Base-by-base conservation (phyloP, 2,329 filamentous ascomycete genomes). In the Cytospora piceicola region DNA sequence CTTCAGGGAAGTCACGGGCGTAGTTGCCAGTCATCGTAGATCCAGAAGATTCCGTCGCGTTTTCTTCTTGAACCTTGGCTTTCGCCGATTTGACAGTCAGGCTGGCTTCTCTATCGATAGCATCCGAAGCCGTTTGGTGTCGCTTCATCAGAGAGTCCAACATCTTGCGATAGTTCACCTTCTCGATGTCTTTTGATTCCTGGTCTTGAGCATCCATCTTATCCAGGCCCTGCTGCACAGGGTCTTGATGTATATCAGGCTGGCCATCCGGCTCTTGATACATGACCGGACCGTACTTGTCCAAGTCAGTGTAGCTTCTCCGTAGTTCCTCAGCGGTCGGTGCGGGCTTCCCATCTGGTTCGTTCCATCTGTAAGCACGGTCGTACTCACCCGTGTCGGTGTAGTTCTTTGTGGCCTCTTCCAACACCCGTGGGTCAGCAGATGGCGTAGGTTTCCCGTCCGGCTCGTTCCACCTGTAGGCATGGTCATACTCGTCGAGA, bases 1-100 rank as follows among this genome's bases (percentile, higher is more conserved):
- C 82, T 65, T 85, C 82, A 0, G 83, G 81, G 65, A 85, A 85
- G 70, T 85, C 83, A 36, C 78, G 79, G 11, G 75, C 73, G 67
- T 80, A 85, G 68, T 81, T 83, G 4, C 83, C 83, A 11, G 80
- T 83, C 58, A 85, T 65, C 12, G 66, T 56, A 39, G 34, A 17
- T n/a, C 30, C 32, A 27, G 67, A 55, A 2, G 14, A 15, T 15
- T 51, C 12, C 20, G 27, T 3, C 7, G 57, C 22, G 24, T 32
- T 39, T 14, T 22, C 24, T 24, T 61, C 17, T n/a, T 61, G 29
- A 42, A 22, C 36, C 32, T 69, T 65, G 39, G 61, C 29, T 66
- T 72, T 68, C 4, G 64, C 56, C 63, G 67, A 51, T 54, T 70
- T 71, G 32, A 76, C 57, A 8, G 70, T 66, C 4, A 68, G 63